Percentiles rank a stretch among this genome's conserved stretches.
Conservation (phyloP, 345 rosid species). For the Eucalyptus globulus region DNA sequence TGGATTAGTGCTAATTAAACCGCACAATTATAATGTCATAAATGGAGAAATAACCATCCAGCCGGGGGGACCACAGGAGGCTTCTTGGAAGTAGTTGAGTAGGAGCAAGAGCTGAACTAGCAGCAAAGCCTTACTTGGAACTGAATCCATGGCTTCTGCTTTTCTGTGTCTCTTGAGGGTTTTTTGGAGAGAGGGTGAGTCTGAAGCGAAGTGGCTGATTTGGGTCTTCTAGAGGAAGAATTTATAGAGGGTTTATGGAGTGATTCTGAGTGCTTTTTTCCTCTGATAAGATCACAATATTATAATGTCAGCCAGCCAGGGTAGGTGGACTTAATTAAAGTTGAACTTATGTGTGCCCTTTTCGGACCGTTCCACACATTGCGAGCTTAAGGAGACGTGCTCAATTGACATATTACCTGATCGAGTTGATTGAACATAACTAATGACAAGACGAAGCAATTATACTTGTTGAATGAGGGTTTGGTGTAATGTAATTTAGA, state of each 20-base stretch:
- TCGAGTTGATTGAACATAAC: background rate
- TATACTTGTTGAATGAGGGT: background rate
- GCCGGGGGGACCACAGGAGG: background rate
- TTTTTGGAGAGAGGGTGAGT: background rate
- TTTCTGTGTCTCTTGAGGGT: background rate
- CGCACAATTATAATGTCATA: no score
- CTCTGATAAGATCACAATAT: background rate
- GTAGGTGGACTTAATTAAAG: background rate
- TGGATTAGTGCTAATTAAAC: no score
- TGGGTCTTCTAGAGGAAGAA: background rate
- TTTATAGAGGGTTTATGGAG: conserved; percentile 16
- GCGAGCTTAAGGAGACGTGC: no score
- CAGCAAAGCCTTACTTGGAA: conserved; percentile 13
- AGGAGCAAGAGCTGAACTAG: conserved; percentile 10
- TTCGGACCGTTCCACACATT: background rate
- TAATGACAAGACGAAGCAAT: background rate
- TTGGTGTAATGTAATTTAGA: no score
- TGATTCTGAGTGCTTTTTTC: conserved; percentile 11
- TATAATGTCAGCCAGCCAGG: background rate
- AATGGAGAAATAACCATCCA: background rate
- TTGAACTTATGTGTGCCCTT: background rate
- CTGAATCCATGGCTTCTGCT: conserved; percentile 6
- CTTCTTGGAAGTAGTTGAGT: conserved; percentile 8
- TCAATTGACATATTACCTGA: no score
- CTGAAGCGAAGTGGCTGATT: background rate